phyloP scores from a whole-genome alignment of 1,284 basidiomycete genomes.

The Melanopsichium pennsylvanicum region DNA sequence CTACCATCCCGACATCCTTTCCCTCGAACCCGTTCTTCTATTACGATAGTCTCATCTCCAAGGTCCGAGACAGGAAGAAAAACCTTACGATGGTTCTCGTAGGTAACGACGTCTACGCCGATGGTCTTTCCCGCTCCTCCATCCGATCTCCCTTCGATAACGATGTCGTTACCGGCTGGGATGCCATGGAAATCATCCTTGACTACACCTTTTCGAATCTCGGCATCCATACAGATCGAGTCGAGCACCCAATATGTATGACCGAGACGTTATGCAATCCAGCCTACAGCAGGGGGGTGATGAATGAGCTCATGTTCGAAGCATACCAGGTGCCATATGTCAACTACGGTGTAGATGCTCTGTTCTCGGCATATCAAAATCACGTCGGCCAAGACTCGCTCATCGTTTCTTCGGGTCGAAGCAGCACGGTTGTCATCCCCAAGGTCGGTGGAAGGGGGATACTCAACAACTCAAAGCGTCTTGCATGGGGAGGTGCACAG shows the following conservation, averaged over 20 bases:
- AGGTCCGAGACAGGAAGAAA: conserved; percentile 60
- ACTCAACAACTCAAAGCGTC: conserved; percentile 68
- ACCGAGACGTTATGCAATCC: conserved; percentile 90
- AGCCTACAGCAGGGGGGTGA: conserved; percentile 84
- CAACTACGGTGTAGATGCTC: conserved; percentile 86
- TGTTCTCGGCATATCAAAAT: conserved; percentile 82
- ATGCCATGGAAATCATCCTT: conserved; percentile 78
- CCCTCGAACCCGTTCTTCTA: conserved; percentile 38
- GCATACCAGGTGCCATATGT: conserved; percentile 86
- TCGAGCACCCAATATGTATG: conserved; percentile 92
- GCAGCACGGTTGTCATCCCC: conserved; percentile 59
- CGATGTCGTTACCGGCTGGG: conserved; percentile 62
- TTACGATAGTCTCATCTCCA: conserved; percentile 61
- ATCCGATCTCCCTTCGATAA: conserved; percentile 60
- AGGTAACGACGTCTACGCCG: conserved; percentile 60
- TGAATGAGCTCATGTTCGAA: conserved; percentile 96
- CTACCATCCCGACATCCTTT: conserved; percentile 35
- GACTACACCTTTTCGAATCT: conserved; percentile 90
- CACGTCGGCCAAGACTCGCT: conserved; percentile 53
- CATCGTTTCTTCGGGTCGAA: conserved; percentile 54
- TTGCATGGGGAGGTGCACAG: conserved; percentile 92
- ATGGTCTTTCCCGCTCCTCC: conserved; percentile 49
- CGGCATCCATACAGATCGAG: conserved; percentile 78
- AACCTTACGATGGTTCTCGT: conserved; percentile 53
- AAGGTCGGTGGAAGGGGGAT: conserved; percentile 53